A percentile compares a stretch with the other conserved stretches of the same genome.
Evolutionary conservation across 1,139 yeast species (phyloP).

Genomic region (Scheffersomyces insectosa): DNA sequence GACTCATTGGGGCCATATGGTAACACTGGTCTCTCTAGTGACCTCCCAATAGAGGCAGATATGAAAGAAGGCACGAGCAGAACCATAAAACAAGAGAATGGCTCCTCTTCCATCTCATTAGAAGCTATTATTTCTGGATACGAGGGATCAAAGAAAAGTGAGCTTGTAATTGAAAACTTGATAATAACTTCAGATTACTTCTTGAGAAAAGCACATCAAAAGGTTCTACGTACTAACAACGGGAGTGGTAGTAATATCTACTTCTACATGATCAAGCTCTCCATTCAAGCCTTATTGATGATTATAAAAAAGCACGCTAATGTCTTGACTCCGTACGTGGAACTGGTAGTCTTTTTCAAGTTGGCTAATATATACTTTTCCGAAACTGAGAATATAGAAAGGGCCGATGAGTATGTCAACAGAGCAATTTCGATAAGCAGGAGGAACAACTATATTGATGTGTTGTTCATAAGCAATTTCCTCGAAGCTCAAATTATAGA

Average conservation of each 20-base stretch:
- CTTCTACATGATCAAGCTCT: slow-evolving; percentile 34
- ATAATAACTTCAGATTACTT: slow-evolving; percentile 23
- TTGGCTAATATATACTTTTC: slow-evolving; percentile 36
- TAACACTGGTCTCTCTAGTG: too few species aligned
- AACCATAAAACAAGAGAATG: too few species aligned
- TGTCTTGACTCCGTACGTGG: slow-evolving; percentile 28
- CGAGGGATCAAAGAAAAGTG: slow-evolving; percentile 1
- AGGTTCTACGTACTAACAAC: slow-evolving; percentile 14
- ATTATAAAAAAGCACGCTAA: slow-evolving; percentile 27
- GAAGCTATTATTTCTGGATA: too few species aligned
- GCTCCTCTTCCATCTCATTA: too few species aligned
- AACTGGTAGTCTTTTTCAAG: slow-evolving; percentile 32
- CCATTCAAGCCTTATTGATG: slow-evolving; percentile 39
- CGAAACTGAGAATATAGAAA: slow-evolving; percentile 41
- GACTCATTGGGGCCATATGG: too few species aligned
- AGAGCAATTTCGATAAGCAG: slow-evolving; percentile 37
- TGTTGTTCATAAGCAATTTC: slow-evolving; percentile 31
- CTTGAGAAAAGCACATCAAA: slow-evolving; percentile 25
- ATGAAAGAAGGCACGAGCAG: too few species aligned
- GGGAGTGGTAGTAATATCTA: slow-evolving; percentile 26
- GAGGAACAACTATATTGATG: slow-evolving; percentile 22
- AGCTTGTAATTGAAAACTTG: slow-evolving; percentile 14
- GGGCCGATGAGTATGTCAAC: slow-evolving; percentile 42
- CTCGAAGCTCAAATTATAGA: slow-evolving; percentile 35
- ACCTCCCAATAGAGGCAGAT: too few species aligned